Percentiles rank a stretch among this genome's conserved stretches.
Conservation (phyloP, 805 yeast species). For the Ogataea paradorogensis region DNA sequence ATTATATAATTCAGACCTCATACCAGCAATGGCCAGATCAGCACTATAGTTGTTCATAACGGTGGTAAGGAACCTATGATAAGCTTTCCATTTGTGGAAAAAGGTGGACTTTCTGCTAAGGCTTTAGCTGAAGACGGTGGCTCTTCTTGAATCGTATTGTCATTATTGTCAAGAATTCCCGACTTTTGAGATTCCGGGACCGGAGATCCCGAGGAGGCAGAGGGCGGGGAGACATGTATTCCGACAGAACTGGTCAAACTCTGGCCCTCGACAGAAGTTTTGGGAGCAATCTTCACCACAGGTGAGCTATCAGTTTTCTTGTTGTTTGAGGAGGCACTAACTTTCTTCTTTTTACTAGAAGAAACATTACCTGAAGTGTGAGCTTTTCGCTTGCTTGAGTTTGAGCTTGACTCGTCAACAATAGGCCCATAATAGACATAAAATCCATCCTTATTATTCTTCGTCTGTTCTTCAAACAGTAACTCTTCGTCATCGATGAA, state of each 20-base stretch:
- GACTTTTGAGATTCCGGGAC: background rate
- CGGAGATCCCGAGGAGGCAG: background rate
- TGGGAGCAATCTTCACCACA: constrained; percentile 14
- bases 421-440: constrained; percentile 94
- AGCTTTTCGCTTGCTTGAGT: constrained; percentile 10
- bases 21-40: background rate
- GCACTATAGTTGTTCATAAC: background rate
- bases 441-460: constrained; percentile 91
- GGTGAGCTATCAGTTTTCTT: constrained; percentile 9
- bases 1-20: background rate
- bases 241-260: background rate
- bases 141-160: background rate
- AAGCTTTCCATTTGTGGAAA: background rate
- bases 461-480: constrained; percentile 89
- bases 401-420: constrained; percentile 49
- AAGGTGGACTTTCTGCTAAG: background rate
- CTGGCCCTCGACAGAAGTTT: background rate
- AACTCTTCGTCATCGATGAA: constrained; percentile 94
- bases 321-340: background rate
- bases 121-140: background rate
- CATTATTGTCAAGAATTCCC: background rate
- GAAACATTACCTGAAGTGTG: background rate
- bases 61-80: constrained; percentile 7
- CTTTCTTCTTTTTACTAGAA: constrained; percentile 3
- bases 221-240: background rate